Evolutionary conservation across 768 basidiomycete species (phyloP).

Genomic region (Daedaleopsis nitida): DNA sequence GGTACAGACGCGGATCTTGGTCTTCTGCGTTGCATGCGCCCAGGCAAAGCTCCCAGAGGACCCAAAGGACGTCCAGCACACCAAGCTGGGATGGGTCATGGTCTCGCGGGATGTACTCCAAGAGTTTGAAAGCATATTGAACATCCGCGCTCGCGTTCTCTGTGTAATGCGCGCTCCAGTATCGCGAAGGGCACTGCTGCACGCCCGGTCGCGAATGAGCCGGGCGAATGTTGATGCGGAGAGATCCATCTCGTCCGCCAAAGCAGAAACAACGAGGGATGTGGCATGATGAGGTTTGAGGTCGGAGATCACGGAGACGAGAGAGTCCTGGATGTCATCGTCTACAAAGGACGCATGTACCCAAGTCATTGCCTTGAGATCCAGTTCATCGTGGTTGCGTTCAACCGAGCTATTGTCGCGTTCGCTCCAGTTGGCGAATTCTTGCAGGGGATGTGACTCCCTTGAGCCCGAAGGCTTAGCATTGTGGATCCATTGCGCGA

Average conservation of each 20-base stretch:
- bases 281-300: not conserved
- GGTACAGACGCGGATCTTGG: not conserved
- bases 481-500: not conserved
- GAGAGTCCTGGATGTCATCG: slow-evolving; percentile 1
- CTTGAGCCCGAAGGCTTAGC: too few relatives aligned
- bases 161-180: not conserved
- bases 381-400: not conserved
- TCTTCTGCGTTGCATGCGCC: not conserved
- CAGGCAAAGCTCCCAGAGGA: slow-evolving; percentile 7
- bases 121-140: slow-evolving; percentile 6
- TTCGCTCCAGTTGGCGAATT: slow-evolving; percentile 1
- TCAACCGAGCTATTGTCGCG: not conserved
- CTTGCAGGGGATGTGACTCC: not conserved
- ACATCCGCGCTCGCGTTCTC: not conserved
- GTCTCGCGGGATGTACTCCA: not conserved
- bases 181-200: not conserved
- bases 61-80: slow-evolving; percentile 4
- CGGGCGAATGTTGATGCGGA: not conserved
- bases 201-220: not conserved
- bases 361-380: slow-evolving; percentile 3
- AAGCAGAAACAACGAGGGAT: not conserved
- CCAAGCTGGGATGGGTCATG: not conserved
- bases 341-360: not conserved
- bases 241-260: not conserved
- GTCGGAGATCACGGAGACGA: not conserved